Base-by-base conservation (phyloP, 1,284 basidiomycete species). In the Cryptococcus neoformans region DNA sequence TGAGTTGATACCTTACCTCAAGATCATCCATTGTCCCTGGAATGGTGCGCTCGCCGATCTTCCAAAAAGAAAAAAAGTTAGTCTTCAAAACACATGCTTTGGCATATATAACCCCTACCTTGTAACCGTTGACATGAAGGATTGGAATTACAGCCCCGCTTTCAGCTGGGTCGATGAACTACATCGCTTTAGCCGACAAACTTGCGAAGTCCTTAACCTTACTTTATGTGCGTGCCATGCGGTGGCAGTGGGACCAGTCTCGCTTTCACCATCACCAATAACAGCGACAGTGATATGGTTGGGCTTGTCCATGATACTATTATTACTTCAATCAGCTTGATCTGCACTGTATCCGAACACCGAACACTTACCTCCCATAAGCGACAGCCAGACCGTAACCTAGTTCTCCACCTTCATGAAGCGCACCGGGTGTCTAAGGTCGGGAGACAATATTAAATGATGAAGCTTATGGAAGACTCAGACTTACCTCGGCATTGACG, bases 391-490 rank as follows among this genome's bases (percentile, higher is more conserved):
- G 84, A 0, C 90, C 89, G 65, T 92, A 92, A 12, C 90, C 90
- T n/a, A 92, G 83, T 74, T 93, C 91, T 40, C 91, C 82, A 55
- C 92, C 92, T 77, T 95, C 92, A 67, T 94, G 92, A 62, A 94
- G 92, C 3, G 85, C 81, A 6, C 92, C 91, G 17, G 90, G 90
- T 0, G 88, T 90, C 74, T 89, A 34, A 14, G 28, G 4, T 21
- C 2, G 7, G 16, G n/a, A 36, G 39, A 10, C 42, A 54, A 5
- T 16, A 14, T 21, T 34, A 38, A 8, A 14, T 37, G 38, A 6
- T 3, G 21, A 14, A 12, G n/a, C 17, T 44, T 37, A 37, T 28
- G 39, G 28, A 28, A 28, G 28, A 3, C 28, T 28, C 28, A 28
- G 14, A 41, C 34, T 10, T 12, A 58, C 60, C 57, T 56, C 57